Conservation (phyloP, 2,329 filamentous ascomycete species). For the Grosmannia serpens region DNA sequence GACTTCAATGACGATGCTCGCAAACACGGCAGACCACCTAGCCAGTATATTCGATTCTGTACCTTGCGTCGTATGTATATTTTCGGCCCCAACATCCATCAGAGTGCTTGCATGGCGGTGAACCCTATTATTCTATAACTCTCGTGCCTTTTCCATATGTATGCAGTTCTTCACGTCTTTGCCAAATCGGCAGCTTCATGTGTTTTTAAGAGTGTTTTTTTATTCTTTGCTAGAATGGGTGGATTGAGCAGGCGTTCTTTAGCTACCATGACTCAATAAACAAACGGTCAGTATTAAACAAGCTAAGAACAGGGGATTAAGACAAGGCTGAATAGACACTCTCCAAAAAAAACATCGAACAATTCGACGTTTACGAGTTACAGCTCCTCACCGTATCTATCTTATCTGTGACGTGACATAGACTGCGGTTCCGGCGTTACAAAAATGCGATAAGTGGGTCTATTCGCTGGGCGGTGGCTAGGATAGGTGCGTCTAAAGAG, state of each 20-base stretch:
- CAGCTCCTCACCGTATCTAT: not conserved
- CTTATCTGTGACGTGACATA: slow-evolving; percentile 4
- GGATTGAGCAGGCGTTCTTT: not conserved
- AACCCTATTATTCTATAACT: not conserved
- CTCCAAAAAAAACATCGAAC: no score
- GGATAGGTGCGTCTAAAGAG: not conserved
- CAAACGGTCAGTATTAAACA: no score
- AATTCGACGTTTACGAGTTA: no score
- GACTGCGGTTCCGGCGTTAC: not conserved
- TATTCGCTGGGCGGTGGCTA: not conserved
- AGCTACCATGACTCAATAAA: no score
- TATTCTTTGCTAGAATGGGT: not conserved
- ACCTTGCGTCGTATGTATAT: not conserved
- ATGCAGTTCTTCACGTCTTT: not conserved
- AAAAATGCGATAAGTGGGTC: not conserved
- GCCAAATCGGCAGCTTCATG: not conserved
- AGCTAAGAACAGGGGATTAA: not conserved
- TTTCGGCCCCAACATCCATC: not conserved
- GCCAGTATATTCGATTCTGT: not conserved
- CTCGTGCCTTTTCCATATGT: not conserved
- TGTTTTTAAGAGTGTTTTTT: not conserved
- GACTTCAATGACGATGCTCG: not conserved
- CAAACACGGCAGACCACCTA: not conserved
- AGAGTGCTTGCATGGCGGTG: not conserved
- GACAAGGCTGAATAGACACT: not conserved